phyloP scores from a whole-genome alignment of 495 filamentous ascomycete species.

The Viridothelium virens region DNA sequence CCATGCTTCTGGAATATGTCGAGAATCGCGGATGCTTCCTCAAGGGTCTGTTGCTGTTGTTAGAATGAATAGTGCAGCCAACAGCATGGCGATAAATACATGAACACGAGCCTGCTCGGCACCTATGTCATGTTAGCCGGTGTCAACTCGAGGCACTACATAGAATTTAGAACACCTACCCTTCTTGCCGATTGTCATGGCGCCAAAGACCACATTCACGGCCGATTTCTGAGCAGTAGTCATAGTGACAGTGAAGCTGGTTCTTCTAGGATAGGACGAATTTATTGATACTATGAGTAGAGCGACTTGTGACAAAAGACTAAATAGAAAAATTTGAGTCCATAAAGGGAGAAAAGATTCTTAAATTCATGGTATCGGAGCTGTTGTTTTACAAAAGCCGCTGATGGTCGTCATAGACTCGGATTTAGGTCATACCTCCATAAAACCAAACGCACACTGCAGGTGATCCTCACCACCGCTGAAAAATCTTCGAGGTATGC shows the following conservation, averaged over 20 bases:
- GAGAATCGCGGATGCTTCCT: constrained; percentile 25
- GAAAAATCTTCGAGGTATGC: too few relatives aligned
- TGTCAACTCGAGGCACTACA: neutral
- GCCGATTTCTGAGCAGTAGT: constrained; percentile 21
- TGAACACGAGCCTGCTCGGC: constrained; percentile 28
- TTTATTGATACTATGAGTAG: too few relatives aligned
- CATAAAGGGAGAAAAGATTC: too few relatives aligned
- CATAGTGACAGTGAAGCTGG: neutral
- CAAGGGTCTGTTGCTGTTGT: constrained; percentile 11
- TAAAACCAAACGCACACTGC: too few relatives aligned
- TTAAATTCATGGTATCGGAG: too few relatives aligned
- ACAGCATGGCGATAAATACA: neutral
- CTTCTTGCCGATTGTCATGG: constrained; percentile 28
- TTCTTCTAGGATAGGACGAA: neutral
- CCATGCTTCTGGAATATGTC: constrained; percentile 30
- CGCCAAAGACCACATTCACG: constrained; percentile 32
- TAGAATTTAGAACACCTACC: neutral
- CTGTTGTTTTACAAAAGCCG: too few relatives aligned
- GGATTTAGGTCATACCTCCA: too few relatives aligned
- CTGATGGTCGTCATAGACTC: too few relatives aligned
- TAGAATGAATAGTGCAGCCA: neutral
- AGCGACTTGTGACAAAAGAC: too few relatives aligned
- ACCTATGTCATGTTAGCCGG: constrained; percentile 11
- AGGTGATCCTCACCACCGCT: too few relatives aligned
- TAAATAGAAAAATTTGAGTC: too few relatives aligned